Evolutionary conservation across 1,284 basidiomycete species (phyloP).

Genomic region (Ceratobasidium sp.): DNA sequence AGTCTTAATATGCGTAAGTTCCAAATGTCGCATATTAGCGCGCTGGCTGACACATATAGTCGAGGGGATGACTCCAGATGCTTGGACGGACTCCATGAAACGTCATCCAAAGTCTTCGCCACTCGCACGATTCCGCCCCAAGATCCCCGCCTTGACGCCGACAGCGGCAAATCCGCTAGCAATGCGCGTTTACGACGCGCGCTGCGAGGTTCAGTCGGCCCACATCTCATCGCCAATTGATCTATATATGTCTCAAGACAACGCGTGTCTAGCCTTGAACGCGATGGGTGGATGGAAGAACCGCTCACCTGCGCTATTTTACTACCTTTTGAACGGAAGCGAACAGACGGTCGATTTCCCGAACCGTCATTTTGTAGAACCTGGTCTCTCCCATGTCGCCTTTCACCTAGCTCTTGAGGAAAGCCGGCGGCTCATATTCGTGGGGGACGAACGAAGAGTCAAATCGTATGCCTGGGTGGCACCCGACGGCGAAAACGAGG

Average conservation of each 20-base stretch:
- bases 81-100: conserved; percentile 11
- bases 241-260: neutral
- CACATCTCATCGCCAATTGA: neutral
- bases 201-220: conserved; percentile 20
- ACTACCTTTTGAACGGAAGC: neutral
- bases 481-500: neutral
- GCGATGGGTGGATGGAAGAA: conserved; percentile 17
- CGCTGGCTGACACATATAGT: no score
- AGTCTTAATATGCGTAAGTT: no score
- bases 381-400: conserved; percentile 15
- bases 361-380: conserved; percentile 4
- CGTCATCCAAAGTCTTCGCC: conserved; percentile 1
- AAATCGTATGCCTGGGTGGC: conserved; percentile 29
- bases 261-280: conserved; percentile 15
- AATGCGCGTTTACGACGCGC: conserved; percentile 24
- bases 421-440: conserved; percentile 26
- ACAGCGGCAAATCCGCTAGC: conserved; percentile 10
- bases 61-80: neutral
- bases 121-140: conserved; percentile 8
- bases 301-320: conserved; percentile 4
- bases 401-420: conserved; percentile 30
- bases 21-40: no score
- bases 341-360: neutral
- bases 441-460: conserved; percentile 26
- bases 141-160: conserved; percentile 23